Evolutionary conservation across 2,329 filamentous ascomycete species (phyloP), one percentile per base, ranked within the genome.

Genomic region (Phialemoniopsis sp.): DNA sequence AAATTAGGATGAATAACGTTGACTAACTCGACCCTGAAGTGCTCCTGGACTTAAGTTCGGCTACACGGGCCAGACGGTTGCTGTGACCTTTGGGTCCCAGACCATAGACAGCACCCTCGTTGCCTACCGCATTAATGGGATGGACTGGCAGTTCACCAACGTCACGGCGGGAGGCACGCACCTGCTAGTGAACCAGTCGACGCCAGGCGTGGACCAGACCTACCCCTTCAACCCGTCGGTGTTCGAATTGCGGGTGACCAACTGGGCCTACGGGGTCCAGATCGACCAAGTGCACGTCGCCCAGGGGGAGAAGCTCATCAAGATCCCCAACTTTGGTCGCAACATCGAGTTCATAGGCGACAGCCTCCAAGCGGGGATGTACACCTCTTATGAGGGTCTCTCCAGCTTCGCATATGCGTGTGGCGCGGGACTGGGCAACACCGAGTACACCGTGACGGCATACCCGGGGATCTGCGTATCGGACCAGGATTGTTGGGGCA

Each of bases 71-170:
- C 56, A 69, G 28, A 68, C 66, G 12, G 67, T 78, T 9, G 74
- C 73, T 21, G 60, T 78, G 34, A 70, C 63, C 15, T 78, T 79
- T 42, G 75, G 75, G n/a, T 57, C 68, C 32, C 55, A 66, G 31
- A 78, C 75, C 9, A 63, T 62, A 13, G 55, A 67, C 38, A 64
- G 62, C 13, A 72, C 72, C 12, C 62, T 82, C 3, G 58, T 82
- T 21, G 77, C 69, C 5, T 82, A 78, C 53, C 70, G 76, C n/a
- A 63, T 80, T 18, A 66, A 66, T 31, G 75, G 74, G 4, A 66
- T 76, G 37, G 77, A 80, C 50, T 82, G 78, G 78, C 61, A 66
- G 40, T 74, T 81, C 50, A 78, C 75, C 28, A 82, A 82, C 49
- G 69, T 82, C 34, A 80, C 76, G 3, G 66, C 69, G 1, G 66